Evolutionary conservation across 345 rosid species (phyloP).

Genomic region (Linum trigynum): DNA sequence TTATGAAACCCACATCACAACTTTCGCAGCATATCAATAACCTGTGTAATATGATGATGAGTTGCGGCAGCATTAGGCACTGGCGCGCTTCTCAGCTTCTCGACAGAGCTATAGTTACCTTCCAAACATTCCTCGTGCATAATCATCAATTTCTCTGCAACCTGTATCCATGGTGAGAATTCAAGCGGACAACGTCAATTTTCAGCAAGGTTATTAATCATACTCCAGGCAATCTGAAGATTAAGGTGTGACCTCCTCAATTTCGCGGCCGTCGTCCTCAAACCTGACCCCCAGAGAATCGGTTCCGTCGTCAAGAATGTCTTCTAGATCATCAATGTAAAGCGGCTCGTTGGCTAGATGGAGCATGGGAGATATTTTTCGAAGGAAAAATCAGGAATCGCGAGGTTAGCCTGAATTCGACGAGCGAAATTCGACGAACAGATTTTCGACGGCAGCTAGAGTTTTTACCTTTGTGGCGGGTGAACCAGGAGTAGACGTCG

Average conservation of each 20-base stretch:
- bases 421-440: background rate
- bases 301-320: slow-evolving; percentile 50
- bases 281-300: slow-evolving; percentile 46
- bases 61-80: slow-evolving; percentile 18
- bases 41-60: slow-evolving; percentile 43
- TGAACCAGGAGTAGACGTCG: slow-evolving; percentile 45
- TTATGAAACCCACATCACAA: background rate
- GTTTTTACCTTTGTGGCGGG: slow-evolving; percentile 35
- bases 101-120: slow-evolving; percentile 43
- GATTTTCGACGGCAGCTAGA: background rate
- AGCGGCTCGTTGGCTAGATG: slow-evolving; percentile 38
- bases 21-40: slow-evolving; percentile 10
- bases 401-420: background rate
- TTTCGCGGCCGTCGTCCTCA: slow-evolving; percentile 62
- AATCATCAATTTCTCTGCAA: slow-evolving; percentile 65
- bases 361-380: background rate
- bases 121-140: slow-evolving; percentile 71
- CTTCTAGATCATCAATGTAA: slow-evolving; percentile 60
- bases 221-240: too few relatives aligned
- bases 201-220: background rate
- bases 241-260: slow-evolving; percentile 48
- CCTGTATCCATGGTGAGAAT: slow-evolving; percentile 24
- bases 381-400: background rate
- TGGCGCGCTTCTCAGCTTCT: slow-evolving; percentile 37
- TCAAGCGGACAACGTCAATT: background rate